Evolutionary conservation across 768 basidiomycete genomes (phyloP), one percentile per base, ranked within the genome.

Genomic region (Lentinula boryana): DNA sequence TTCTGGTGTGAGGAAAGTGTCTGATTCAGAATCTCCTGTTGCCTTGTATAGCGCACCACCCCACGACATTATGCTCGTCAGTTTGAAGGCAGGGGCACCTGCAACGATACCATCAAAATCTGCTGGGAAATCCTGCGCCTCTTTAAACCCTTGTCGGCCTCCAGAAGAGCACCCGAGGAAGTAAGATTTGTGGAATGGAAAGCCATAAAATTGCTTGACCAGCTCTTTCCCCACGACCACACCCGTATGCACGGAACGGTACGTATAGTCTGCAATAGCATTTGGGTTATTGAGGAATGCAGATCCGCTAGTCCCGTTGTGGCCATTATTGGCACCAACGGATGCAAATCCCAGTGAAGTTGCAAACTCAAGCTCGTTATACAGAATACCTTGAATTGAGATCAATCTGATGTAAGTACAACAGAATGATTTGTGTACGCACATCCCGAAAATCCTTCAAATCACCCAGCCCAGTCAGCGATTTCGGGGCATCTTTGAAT

Each of bases 141-240:
- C 61, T 57, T 65, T 63, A 3, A 67, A 56, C 12, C 64, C 68
- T 62, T 68, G 67, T 49, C 68, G 62, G 13, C 68, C 68, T 16
- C 67, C 68, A 3, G 63, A 65, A 1, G 64, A 65, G 56, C 68
- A 69, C 5, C 68, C 68, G 16, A 66, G 44, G 52, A 49, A 71
- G 44, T 71, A 71, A 1, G 66, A 68, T 40, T 68, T 68, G 41
- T 43, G 36, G 43, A 53, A 59, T 1, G 54, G 31, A 4, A 38
- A 38, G 18, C 63, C 63, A 48, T 71, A 71, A 54, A 67, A 71
- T 5, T 56, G 35, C 5, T 62, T 53, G 5, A 63, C 56, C 27
- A 71, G 48, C 44, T 65, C 60, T 50, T 71, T 71, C 1, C 66
- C 68, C 36, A 65, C 46, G 7, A 66, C 61, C 6, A 60, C 60